Evolutionary conservation across 2,329 filamentous ascomycete species (phyloP).

Genomic region (Cladosporium cucumerinum): DNA sequence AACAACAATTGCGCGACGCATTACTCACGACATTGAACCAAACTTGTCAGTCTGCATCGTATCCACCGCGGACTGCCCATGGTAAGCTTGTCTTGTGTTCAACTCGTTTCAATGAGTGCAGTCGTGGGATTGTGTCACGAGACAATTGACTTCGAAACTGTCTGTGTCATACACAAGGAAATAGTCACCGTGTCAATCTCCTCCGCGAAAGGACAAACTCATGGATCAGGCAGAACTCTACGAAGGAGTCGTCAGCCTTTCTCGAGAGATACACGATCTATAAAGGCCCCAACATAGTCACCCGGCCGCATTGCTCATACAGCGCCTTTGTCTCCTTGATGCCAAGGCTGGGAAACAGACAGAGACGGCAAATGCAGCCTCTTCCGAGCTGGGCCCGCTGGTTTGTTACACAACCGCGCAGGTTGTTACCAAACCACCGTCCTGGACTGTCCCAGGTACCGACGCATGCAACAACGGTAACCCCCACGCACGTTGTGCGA

Average conservation of each 20-base stretch:
- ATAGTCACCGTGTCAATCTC: not conserved
- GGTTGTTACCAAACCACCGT: not conserved
- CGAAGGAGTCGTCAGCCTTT: not conserved
- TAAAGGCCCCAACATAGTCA: not conserved
- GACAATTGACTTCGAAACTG: not conserved
- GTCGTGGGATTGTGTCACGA: not conserved
- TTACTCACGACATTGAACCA: not conserved
- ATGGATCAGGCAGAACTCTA: not conserved
- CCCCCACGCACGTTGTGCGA: not conserved
- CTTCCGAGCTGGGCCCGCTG: not conserved
- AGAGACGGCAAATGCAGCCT: not conserved
- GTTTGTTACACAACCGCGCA: not conserved
- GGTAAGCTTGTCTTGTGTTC: not conserved
- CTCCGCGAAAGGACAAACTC: not conserved
- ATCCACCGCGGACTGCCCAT: not conserved
- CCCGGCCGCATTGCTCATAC: not conserved
- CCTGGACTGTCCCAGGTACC: not conserved
- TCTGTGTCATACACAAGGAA: not conserved
- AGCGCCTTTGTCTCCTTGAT: not conserved
- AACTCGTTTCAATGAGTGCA: not conserved
- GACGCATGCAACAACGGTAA: not conserved
- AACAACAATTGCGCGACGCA: not conserved
- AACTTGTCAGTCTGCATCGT: not conserved
- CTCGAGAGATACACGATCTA: not conserved
- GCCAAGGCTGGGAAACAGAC: not conserved